phyloP scores from a whole-genome alignment of 306 rosid genomes.

The Prinsepia uniflora region DNA sequence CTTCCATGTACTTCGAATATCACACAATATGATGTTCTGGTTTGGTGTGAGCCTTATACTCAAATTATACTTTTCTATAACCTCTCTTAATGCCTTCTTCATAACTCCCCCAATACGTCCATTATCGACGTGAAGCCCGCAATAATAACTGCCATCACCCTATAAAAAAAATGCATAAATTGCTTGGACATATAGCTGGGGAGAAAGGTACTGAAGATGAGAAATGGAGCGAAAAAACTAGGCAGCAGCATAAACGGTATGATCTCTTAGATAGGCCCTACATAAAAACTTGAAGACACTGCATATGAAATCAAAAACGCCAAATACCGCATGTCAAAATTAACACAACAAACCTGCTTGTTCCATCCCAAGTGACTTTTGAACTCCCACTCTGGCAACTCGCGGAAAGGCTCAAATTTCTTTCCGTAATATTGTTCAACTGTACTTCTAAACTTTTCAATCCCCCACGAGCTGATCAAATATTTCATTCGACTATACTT shows the following conservation, averaged over 20 bases:
- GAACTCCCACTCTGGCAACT: slow-evolving; percentile 90
- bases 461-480: slow-evolving; percentile 92
- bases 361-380: slow-evolving; percentile 97
- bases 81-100: slow-evolving; percentile 84
- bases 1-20: slow-evolving; percentile 79
- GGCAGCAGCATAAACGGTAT: neutral
- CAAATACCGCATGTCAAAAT: slow-evolving; percentile 13
- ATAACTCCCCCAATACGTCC: slow-evolving; percentile 86
- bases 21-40: slow-evolving; percentile 85
- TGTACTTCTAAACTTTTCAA: slow-evolving; percentile 76
- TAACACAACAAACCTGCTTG: slow-evolving; percentile 69
- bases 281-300: neutral
- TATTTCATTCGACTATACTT: slow-evolving; percentile 94
- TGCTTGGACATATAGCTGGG: slow-evolving; percentile 8
- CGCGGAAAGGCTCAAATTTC: slow-evolving; percentile 75
- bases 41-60: slow-evolving; percentile 83
- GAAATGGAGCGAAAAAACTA: slow-evolving; percentile 7
- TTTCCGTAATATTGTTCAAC: slow-evolving; percentile 82
- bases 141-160: slow-evolving; percentile 88
- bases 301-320: slow-evolving; percentile 6
- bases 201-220: neutral
- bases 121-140: slow-evolving; percentile 87
- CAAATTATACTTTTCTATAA: slow-evolving; percentile 80
- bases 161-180: slow-evolving; percentile 22
- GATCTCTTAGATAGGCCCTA: slow-evolving; percentile 6